Conservation (phyloP, 768 basidiomycete genomes). For the Clitopilus passeckerianus region DNA sequence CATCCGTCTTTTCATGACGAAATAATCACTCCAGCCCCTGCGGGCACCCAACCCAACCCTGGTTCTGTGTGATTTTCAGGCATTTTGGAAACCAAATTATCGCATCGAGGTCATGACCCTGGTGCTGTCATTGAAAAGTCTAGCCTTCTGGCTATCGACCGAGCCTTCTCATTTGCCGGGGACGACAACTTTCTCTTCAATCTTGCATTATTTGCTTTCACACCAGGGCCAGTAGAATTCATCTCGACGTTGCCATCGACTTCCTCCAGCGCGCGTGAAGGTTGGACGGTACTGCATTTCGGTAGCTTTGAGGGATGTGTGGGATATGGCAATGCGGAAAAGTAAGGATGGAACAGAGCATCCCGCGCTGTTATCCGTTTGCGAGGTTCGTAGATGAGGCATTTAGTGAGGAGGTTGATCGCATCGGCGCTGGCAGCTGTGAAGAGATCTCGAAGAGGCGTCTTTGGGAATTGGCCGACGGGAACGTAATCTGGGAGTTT, state of each 20-base stretch:
- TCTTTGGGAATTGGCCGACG: slow-evolving; percentile 81
- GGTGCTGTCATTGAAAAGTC: slow-evolving; percentile 60
- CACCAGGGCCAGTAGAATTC: slow-evolving; percentile 41
- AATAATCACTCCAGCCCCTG: not conserved
- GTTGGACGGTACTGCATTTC: slow-evolving; percentile 48
- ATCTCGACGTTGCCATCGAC: slow-evolving; percentile 69
- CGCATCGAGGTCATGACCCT: slow-evolving; percentile 19
- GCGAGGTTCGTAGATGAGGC: slow-evolving; percentile 82
- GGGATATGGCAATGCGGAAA: slow-evolving; percentile 80
- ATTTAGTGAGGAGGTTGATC: slow-evolving; percentile 74
- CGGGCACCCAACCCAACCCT: not conserved
- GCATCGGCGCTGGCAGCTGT: slow-evolving; percentile 86
- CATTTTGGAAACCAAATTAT: not conserved
- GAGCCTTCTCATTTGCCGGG: slow-evolving; percentile 43
- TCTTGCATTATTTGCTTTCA: slow-evolving; percentile 50
- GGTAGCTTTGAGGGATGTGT: slow-evolving; percentile 88
- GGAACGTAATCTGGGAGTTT: slow-evolving; percentile 88
- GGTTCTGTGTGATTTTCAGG: not conserved
- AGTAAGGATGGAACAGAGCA: slow-evolving; percentile 84
- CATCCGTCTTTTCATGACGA: not conserved
- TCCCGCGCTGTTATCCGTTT: slow-evolving; percentile 77
- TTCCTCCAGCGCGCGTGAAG: slow-evolving; percentile 64
- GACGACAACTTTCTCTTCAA: slow-evolving; percentile 71
- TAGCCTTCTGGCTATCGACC: slow-evolving; percentile 64
- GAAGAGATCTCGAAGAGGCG: slow-evolving; percentile 81